Conservation (phyloP, 2,329 filamentous ascomycete species). For the Trichoderma sp. region DNA sequence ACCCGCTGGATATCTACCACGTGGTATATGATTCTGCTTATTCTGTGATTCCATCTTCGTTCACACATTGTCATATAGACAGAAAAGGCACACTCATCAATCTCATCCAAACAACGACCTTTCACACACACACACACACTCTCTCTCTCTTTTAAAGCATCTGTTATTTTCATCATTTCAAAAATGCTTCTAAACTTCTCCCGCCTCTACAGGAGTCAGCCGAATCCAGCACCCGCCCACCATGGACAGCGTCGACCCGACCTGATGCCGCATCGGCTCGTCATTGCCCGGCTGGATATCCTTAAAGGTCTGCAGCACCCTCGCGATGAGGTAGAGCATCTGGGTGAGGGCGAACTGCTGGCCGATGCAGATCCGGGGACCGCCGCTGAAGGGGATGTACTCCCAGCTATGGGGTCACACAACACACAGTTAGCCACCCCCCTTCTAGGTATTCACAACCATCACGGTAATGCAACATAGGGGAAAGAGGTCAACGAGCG, state of each 20-base stretch:
- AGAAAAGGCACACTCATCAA: too few relatives aligned
- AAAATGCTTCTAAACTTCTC: too few relatives aligned
- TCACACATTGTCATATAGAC: too few relatives aligned
- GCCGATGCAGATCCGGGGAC: conserved; percentile 49
- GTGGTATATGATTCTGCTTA: too few relatives aligned
- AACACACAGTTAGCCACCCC: not conserved
- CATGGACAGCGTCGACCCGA: conserved; percentile 35
- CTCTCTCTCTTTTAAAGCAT: too few relatives aligned
- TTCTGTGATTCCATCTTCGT: too few relatives aligned
- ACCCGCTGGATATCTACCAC: too few relatives aligned
- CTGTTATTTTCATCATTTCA: too few relatives aligned
- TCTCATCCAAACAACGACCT: too few relatives aligned
- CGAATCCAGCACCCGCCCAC: conserved; percentile 36
- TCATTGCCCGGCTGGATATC: conserved; percentile 37
- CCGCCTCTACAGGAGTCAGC: conserved; percentile 32
- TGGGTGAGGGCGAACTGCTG: conserved; percentile 48
- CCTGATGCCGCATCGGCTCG: conserved; percentile 33
- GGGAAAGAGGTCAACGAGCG: too few relatives aligned
- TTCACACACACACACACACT: too few relatives aligned
- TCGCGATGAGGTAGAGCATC: conserved; percentile 43
- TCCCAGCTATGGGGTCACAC: conserved; percentile 43
- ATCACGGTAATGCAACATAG: not conserved
- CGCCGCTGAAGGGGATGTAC: conserved; percentile 50
- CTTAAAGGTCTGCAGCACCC: conserved; percentile 42
- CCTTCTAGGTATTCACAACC: too few relatives aligned